Evolutionary conservation across 768 basidiomycete species (phyloP), one percentile per base, ranked within the genome.

Genomic region (Xerocomellus intermedius): DNA sequence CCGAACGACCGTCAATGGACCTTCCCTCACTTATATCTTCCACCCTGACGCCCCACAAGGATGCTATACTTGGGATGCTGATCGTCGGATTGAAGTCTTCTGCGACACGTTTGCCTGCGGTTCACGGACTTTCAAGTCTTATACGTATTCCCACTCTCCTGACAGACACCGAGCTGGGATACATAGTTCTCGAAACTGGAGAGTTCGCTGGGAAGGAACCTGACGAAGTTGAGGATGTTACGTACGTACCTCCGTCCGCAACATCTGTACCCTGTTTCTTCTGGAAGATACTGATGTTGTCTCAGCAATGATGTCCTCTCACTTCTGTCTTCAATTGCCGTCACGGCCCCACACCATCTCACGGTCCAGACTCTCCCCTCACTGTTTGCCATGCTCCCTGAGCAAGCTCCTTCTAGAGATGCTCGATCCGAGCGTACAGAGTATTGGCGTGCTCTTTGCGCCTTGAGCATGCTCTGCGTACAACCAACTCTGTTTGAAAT

Each of bases 401-500:
- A 89, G 49, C 56, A 61, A 22, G 80, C 87, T 8, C 87, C 91
- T 4, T 35, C 74, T 1, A 72, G 81, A 19, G 77, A 82, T 6
- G 84, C 82, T 13, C 70, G 72, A 3, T 60, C 70, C 3, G 82
- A 83, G 37, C 83, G 90, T n/a, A 74, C 77, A 17, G 79, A 79
- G 49, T 87, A 82, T 62, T 87, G 89, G 78, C 81, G 82, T 36
- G 79, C 81, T 37, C 79, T 98, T 50, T 75, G 77, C 12, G 80
- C 85, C 14, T 79, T 98, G 42, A 81, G 82, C 49, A 79, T 77
- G 14, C 78, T 99, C 13, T 97, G 91, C 68, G 64, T 82, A 9
- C 84, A 86, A 38, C 79, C 86, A 0, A 76, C 82, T 14, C 79
- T 98, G n/a, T 98, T 96, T 69, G 91, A 92, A 65, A 85, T 78